Evolutionary conservation across 495 filamentous ascomycete species (phyloP), one percentile per base, ranked within the genome.

Genomic region (Lichenothelia convexa): DNA sequence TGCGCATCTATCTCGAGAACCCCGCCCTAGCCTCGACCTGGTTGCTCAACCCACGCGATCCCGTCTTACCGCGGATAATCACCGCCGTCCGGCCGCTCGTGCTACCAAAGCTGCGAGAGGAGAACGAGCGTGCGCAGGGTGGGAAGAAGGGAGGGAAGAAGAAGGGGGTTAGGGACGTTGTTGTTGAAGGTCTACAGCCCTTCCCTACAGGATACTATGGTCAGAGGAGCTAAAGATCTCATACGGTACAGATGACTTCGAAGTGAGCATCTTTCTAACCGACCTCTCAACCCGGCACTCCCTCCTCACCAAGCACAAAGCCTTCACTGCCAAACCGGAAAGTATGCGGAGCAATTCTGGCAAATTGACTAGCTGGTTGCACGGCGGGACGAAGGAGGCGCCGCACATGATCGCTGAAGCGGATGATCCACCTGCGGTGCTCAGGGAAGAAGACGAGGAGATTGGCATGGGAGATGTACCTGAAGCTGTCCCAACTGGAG

Each of bases 181-280:
- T 93, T 32, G 60, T 71, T 15, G 62, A 80, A 68, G 87, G 87
- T 89, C 57, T 31, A 59, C 13, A 13, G 8, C 13, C 13, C 24
- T 7, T 27, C 8, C 8, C 24, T 27, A 13, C 8, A 27, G 24
- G 24, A 8, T 27, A 27, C 26, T 8, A 19, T 1, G 4, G 8
- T 18, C 18, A 24, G 18, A 1, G 30, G 18, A 21, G 24, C 32
- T 37, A 36, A 41, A 36, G 36, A 30, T 22, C 30, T n/a, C n/a
- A n/a, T n/a, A n/a, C n/a, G n/a, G n/a, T 31, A 38, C 51, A 91
- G 89, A 93, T 61, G 86, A 91, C 34, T 97, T 94, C 48, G 85
- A 94, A 51, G 80, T 93, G 26, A 77, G 81, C 13, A 74, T 95
- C 42, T 97, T 94, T 59, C 68, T 97, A 45, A 91, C 78, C 22